Percentiles rank a stretch among this genome's conserved stretches.
Conservation (phyloP, 352 stramenopile genomes). For the Globisporangium recalcitrans region DNA sequence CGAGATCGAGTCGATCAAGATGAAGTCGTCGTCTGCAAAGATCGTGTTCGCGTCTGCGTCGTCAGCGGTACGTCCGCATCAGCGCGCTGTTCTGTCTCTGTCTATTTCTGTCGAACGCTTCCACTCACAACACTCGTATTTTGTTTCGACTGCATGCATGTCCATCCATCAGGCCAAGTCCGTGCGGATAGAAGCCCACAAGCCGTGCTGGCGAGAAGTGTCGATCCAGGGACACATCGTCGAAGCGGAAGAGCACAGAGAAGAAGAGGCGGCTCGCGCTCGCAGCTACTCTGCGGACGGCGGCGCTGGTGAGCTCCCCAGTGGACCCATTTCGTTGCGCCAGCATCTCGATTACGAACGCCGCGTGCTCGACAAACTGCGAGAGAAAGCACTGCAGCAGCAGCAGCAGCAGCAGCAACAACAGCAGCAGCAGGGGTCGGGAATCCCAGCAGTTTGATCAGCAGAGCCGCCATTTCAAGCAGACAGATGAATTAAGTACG, state of each 20-base stretch:
- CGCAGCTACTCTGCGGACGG: constrained; percentile 14
- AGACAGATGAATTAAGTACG: constrained; percentile 3
- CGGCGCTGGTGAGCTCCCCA: constrained; percentile 22
- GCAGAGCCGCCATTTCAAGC: constrained; percentile 7
- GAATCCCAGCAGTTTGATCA: constrained; percentile 12
- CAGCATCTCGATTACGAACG: constrained; percentile 56
- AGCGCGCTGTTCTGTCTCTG: neutral
- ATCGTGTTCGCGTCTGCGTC: constrained; percentile 45
- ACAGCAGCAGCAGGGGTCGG: constrained; percentile 6
- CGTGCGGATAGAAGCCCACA: constrained; percentile 70
- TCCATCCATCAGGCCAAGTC: constrained; percentile 37
- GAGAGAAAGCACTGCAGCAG: constrained; percentile 33
- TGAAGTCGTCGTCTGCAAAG: constrained; percentile 67
- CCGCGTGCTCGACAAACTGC: constrained; percentile 44
- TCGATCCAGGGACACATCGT: constrained; percentile 73
- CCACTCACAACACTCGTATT: neutral
- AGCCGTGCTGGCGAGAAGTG: constrained; percentile 58
- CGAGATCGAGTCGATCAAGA: constrained; percentile 58
- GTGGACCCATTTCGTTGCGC: constrained; percentile 40
- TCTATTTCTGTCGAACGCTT: neutral
- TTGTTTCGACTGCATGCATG: neutral
- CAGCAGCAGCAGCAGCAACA: constrained; percentile 18
- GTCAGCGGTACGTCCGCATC: constrained; percentile 29
- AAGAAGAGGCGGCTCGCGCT: constrained; percentile 8
- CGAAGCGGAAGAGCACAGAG: constrained; percentile 37